Percentiles rank a stretch among this genome's conserved stretches.
phyloP scores from a whole-genome alignment of 2,329 filamentous ascomycete genomes.

The Trichophyton verrucosum region DNA sequence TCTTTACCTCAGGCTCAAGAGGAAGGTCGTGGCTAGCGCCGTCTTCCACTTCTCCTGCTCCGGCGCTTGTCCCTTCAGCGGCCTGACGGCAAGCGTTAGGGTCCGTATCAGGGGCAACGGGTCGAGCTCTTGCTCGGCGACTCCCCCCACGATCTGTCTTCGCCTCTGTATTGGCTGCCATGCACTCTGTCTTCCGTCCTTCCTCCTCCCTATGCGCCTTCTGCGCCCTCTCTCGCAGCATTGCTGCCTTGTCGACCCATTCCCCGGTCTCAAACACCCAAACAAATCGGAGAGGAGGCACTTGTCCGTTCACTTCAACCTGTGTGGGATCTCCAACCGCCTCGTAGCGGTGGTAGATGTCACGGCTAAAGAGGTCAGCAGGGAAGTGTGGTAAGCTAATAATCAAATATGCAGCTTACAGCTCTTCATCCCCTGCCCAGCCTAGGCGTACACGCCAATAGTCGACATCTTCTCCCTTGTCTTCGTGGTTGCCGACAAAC shows the following conservation, averaged over 20 bases:
- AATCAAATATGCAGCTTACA: conserved; percentile 5
- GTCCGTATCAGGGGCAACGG: neutral
- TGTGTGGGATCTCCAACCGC: conserved; percentile 12
- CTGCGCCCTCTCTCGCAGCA: conserved; percentile 4
- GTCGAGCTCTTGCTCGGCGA: neutral
- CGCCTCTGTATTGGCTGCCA: neutral
- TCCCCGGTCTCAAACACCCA: conserved; percentile 12
- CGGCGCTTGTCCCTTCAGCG: neutral
- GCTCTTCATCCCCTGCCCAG: conserved; percentile 10
- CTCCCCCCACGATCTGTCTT: neutral
- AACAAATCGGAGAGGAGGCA: conserved; percentile 6
- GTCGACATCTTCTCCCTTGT: conserved; percentile 5
- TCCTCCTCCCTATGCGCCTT: conserved; percentile 1
- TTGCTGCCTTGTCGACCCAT: conserved; percentile 13
- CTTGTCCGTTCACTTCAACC: neutral
- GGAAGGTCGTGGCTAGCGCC: neutral
- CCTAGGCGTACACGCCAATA: conserved; percentile 13
- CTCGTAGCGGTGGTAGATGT: conserved; percentile 12
- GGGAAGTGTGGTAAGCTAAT: neutral
- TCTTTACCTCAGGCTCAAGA: neutral
- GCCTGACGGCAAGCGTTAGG: neutral
- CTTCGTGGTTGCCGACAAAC: conserved; percentile 8
- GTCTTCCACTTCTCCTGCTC: neutral
- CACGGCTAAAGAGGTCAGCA: neutral
- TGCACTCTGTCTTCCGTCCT: neutral